These are phyloP conservation scores for Aspergillus sclerotiicarbonarius DNA, from an alignment of 495 filamentous ascomycete genomes.

Conservation along the genomic window DNA sequence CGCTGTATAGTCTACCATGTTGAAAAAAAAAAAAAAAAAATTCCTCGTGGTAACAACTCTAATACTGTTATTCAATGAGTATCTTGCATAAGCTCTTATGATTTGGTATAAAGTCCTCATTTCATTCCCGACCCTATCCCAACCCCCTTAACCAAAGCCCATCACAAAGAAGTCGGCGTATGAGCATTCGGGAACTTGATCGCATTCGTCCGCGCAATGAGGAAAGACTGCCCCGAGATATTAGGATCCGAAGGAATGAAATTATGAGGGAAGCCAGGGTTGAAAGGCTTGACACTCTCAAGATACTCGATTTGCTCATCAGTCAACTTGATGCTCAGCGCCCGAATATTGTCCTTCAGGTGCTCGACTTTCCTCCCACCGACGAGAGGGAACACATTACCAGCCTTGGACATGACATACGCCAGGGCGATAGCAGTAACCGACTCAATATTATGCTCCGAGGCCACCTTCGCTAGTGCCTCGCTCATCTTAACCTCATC, in stretches of 20 bases:
- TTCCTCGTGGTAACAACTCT: too few relatives aligned
- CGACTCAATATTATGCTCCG: conserved; percentile 42
- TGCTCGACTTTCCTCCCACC: conserved; percentile 67
- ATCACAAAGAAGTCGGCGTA: not conserved
- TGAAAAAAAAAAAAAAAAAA: too few relatives aligned
- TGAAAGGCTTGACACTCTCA: conserved; percentile 47
- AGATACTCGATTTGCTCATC: conserved; percentile 56
- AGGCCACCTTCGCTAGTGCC: conserved; percentile 51
- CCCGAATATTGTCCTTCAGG: conserved; percentile 60
- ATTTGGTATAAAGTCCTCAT: too few relatives aligned
- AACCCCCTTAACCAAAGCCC: too few relatives aligned
- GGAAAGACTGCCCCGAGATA: not conserved
- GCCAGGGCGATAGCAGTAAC: conserved; percentile 64
- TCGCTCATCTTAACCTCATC: conserved; percentile 43
- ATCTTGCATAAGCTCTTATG: too few relatives aligned
- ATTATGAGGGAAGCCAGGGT: conserved; percentile 48
- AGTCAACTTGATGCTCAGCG: conserved; percentile 51
- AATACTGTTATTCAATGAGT: too few relatives aligned
- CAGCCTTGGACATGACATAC: conserved; percentile 70
- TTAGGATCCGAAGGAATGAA: not conserved
- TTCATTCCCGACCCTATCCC: too few relatives aligned
- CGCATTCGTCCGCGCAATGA: not conserved
- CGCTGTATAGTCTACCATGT: too few relatives aligned
- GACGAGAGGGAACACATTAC: conserved; percentile 75
- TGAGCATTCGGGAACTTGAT: not conserved